Evolutionary conservation across 2,329 filamentous ascomycete species (phyloP).

Genomic region (Sphaceloma murrayae): DNA sequence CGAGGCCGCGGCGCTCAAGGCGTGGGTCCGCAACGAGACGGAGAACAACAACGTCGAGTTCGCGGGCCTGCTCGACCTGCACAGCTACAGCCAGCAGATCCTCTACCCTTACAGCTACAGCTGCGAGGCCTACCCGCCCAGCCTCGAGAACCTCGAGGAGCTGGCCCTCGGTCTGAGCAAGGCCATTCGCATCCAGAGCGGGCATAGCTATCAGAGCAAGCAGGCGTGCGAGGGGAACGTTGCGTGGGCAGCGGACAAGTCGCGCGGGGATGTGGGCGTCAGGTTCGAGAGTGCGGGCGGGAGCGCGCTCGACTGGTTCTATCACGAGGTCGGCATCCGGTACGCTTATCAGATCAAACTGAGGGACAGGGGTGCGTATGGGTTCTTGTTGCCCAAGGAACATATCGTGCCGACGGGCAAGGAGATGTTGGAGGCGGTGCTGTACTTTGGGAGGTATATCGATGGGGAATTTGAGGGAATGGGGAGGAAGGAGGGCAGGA

Average conservation of each 20-base stretch:
- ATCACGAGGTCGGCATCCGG: constrained; percentile 70
- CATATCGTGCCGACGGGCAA: constrained; percentile 83
- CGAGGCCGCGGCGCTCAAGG: constrained; percentile 64
- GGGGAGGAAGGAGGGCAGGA: constrained; percentile 14
- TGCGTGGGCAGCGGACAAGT: constrained; percentile 26
- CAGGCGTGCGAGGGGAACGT: constrained; percentile 81
- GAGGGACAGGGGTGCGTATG: constrained; percentile 85
- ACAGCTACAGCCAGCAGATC: constrained; percentile 92
- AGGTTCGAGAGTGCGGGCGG: constrained; percentile 69
- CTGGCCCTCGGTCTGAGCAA: constrained; percentile 80
- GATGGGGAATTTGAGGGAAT: constrained; percentile 37
- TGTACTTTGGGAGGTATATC: constrained; percentile 75
- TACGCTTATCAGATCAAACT: constrained; percentile 94
- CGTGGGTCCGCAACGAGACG: constrained; percentile 76
- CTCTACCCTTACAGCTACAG: constrained; percentile 87
- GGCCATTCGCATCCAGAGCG: constrained; percentile 66
- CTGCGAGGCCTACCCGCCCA: constrained; percentile 67
- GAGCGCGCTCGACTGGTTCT: constrained; percentile 90
- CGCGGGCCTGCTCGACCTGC: constrained; percentile 78
- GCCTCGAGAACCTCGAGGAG: constrained; percentile 85
- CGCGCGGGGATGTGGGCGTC: constrained; percentile 33
- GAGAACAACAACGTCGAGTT: constrained; percentile 61
- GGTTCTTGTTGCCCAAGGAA: constrained; percentile 77
- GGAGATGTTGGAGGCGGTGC: constrained; percentile 72
- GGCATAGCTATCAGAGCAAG: constrained; percentile 48